A percentile compares a stretch with the other conserved stretches of the same genome.
phyloP scores from a whole-genome alignment of 345 rosid species.

The Mercurialis annua region DNA sequence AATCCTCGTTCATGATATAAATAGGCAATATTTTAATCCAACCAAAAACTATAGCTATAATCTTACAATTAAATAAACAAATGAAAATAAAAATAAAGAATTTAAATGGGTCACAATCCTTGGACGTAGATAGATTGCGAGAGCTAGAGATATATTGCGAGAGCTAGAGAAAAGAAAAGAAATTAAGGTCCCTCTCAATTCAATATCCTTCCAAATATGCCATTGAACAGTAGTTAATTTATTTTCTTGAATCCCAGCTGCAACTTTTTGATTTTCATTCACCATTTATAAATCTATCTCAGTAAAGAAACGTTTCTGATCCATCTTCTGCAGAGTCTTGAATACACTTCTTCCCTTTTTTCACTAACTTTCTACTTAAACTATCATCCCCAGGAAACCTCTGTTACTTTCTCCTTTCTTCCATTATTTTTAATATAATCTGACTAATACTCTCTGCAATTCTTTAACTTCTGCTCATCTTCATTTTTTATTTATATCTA shows the following conservation, averaged over 20 bases:
- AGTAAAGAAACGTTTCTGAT: neutral
- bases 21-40: constrained; percentile 38
- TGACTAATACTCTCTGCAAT: constrained; percentile 30
- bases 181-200: neutral
- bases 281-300: constrained; percentile 6
- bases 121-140: constrained; percentile 8
- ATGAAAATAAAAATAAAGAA: neutral
- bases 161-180: too few species aligned
- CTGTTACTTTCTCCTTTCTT: constrained; percentile 28
- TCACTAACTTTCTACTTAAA: constrained; percentile 16
- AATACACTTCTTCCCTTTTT: constrained; percentile 11
- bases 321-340: constrained; percentile 2
- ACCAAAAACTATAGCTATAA: constrained; percentile 19
- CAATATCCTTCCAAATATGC: constrained; percentile 14
- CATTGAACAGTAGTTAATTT: constrained; percentile 7
- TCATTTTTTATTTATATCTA: neutral
- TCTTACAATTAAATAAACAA: neutral
- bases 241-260: constrained; percentile 9
- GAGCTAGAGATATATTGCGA: neutral
- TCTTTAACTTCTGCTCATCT: constrained; percentile 17
- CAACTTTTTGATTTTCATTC: constrained; percentile 9
- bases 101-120: constrained; percentile 16
- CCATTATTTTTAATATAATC: constrained; percentile 16
- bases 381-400: constrained; percentile 34
- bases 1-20: constrained; percentile 34